Evolutionary conservation across 1,139 yeast genomes (phyloP).

Genomic region (Magnusiomyces suaveolens): DNA sequence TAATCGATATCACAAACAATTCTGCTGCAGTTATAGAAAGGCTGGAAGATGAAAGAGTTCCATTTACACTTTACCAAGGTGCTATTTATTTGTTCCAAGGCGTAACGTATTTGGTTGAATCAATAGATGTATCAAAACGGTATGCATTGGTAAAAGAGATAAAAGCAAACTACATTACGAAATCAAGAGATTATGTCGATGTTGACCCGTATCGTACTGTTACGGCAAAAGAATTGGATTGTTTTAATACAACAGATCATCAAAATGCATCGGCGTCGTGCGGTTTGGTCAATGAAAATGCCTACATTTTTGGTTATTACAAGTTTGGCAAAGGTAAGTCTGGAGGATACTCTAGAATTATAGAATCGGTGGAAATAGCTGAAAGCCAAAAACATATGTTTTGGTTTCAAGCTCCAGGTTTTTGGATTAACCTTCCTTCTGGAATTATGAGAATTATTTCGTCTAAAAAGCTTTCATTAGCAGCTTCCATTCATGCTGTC

Average conservation of each 20-base stretch:
- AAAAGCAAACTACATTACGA: conserved; percentile 87
- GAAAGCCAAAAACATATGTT: conserved; percentile 58
- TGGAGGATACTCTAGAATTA: conserved; percentile 38
- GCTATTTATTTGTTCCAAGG: conserved; percentile 95
- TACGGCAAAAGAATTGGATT: neutral
- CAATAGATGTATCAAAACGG: conserved; percentile 53
- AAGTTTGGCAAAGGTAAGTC: conserved; percentile 52
- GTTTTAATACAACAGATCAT: neutral
- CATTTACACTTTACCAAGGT: conserved; percentile 89
- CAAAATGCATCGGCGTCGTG: neutral
- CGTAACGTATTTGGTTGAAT: conserved; percentile 71
- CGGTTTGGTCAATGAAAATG: neutral
- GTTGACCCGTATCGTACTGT: conserved; percentile 79
- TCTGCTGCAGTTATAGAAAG: conserved; percentile 74
- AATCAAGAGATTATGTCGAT: conserved; percentile 84
- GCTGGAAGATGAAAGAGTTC: conserved; percentile 80
- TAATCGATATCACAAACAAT: conserved; percentile 74
- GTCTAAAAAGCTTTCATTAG: conserved; percentile 51
- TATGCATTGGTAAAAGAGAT: conserved; percentile 81
- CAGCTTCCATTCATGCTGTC: conserved; percentile 96
- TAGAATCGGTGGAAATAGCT: conserved; percentile 87
- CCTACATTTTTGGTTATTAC: conserved; percentile 76
- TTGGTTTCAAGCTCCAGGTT: conserved; percentile 57
- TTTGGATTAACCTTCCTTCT: conserved; percentile 82
- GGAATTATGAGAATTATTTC: conserved; percentile 47